Evolutionary conservation across 2,329 filamentous ascomycete species (phyloP).

Genomic region (Didymella exigua): DNA sequence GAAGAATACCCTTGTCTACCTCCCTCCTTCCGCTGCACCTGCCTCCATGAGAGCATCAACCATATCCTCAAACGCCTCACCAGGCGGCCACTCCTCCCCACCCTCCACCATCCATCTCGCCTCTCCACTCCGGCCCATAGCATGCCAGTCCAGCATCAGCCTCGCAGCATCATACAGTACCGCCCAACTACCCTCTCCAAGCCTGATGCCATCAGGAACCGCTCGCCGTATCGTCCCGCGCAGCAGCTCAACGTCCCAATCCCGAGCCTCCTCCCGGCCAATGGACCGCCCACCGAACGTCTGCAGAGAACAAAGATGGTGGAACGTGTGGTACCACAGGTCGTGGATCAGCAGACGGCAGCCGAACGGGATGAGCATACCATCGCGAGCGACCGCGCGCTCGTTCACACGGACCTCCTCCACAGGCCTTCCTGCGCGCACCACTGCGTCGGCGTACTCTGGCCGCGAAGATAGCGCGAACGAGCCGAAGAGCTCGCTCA

Average conservation of each 20-base stretch:
- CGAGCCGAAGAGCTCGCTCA: neutral
- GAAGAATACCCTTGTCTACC: no score
- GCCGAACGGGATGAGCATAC: neutral
- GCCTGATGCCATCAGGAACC: slow-evolving; percentile 3
- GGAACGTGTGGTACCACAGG: slow-evolving; percentile 10
- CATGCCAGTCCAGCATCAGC: slow-evolving; percentile 3
- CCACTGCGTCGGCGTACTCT: neutral
- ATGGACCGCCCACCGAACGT: neutral
- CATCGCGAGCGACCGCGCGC: slow-evolving; percentile 1
- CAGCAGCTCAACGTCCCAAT: neutral
- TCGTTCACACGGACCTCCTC: neutral
- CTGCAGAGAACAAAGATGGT: neutral
- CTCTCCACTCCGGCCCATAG: neutral
- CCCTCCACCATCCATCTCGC: neutral
- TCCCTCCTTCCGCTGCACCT: no score
- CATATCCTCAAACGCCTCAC: neutral
- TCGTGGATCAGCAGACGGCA: slow-evolving; percentile 1
- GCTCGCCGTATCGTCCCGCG: neutral
- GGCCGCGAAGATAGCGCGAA: neutral
- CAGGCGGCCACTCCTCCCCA: neutral
- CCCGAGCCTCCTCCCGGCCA: neutral
- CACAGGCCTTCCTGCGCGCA: no score
- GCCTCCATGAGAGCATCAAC: neutral
- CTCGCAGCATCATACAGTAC: neutral
- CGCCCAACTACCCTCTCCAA: neutral